phyloP scores from a whole-genome alignment of 108 stramenopile genomes.

The Cyclostephanos invisitatus region DNA sequence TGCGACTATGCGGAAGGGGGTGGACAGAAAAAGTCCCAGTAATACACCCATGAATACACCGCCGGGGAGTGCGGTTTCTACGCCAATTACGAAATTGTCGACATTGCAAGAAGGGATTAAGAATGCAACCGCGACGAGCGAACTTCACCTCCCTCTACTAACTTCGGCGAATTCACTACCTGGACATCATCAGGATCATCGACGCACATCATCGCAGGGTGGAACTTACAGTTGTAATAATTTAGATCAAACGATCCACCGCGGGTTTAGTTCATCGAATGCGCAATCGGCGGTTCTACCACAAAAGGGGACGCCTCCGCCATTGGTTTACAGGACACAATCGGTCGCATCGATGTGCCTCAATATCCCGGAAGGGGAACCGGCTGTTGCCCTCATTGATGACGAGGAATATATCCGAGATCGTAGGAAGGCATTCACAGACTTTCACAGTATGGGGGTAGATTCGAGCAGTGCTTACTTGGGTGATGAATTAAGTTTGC shows the following conservation, averaged over 20 bases:
- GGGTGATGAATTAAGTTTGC: conserved; percentile 70
- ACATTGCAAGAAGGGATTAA: conserved; percentile 22
- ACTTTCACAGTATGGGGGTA: conserved; percentile 75
- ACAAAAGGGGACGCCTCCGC: background rate
- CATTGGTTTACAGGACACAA: conserved; percentile 23
- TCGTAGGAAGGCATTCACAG: conserved; percentile 75
- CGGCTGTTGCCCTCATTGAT: conserved; percentile 19
- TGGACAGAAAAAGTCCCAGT: conserved; percentile 38
- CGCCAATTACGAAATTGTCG: background rate
- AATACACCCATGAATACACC: conserved; percentile 37
- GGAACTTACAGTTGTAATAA: background rate
- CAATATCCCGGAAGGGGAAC: conserved; percentile 34
- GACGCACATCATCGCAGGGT: background rate
- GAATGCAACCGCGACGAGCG: background rate
- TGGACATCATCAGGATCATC: background rate
- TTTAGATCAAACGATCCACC: conserved; percentile 22
- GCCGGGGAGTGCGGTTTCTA: conserved; percentile 13
- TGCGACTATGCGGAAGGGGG: conserved; percentile 36
- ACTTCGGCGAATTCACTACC: background rate
- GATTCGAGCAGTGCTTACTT: conserved; percentile 77
- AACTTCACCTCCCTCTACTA: background rate
- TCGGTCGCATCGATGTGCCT: conserved; percentile 25
- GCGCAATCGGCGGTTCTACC: background rate
- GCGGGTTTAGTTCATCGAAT: conserved; percentile 8
- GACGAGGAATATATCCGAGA: conserved; percentile 41